These are phyloP conservation scores for Mycena olivaceomarginata DNA, from an alignment of 768 basidiomycete genomes.

Conservation along the genomic window DNA sequence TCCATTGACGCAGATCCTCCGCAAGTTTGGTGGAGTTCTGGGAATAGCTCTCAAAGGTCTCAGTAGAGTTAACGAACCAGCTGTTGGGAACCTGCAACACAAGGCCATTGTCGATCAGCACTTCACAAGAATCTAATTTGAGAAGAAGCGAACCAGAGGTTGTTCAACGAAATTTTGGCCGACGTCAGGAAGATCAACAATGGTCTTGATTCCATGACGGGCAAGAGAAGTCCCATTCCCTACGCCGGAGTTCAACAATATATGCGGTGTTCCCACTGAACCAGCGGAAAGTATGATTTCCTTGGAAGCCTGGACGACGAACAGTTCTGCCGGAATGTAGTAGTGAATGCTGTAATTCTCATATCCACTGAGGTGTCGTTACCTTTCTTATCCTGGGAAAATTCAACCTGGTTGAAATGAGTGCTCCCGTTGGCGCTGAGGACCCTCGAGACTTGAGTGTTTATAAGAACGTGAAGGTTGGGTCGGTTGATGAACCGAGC, in stretches of 20 bases:
- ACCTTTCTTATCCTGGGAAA: conserved; percentile 44
- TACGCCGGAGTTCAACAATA: conserved; percentile 55
- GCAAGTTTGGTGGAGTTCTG: conserved; percentile 44
- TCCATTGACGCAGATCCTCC: conserved; percentile 46
- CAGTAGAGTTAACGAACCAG: conserved; percentile 48
- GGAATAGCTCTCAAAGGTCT: conserved; percentile 37
- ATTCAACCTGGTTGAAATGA: conserved; percentile 46
- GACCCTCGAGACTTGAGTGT: conserved; percentile 49
- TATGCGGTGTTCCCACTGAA: conserved; percentile 53
- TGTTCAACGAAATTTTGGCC: conserved; percentile 54
- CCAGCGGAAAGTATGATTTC: conserved; percentile 59
- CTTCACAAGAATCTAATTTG: too few relatives aligned
- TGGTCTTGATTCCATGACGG: conserved; percentile 38
- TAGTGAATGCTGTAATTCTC: neutral
- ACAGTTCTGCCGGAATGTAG: conserved; percentile 29
- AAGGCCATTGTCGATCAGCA: neutral
- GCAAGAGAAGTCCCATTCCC: conserved; percentile 47
- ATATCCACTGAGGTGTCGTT: neutral
- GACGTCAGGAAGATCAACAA: conserved; percentile 50
- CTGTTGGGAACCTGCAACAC: conserved; percentile 26
- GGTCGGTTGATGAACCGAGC: conserved; percentile 46
- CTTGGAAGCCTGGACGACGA: conserved; percentile 47
- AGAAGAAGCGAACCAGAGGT: conserved; percentile 36
- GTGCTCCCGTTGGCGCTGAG: conserved; percentile 12
- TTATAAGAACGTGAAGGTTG: conserved; percentile 55